Percentiles rank a stretch among this genome's conserved stretches.
Evolutionary conservation across 2,329 filamentous ascomycete species (phyloP).

Genomic region (Mycosphaerella sp.): DNA sequence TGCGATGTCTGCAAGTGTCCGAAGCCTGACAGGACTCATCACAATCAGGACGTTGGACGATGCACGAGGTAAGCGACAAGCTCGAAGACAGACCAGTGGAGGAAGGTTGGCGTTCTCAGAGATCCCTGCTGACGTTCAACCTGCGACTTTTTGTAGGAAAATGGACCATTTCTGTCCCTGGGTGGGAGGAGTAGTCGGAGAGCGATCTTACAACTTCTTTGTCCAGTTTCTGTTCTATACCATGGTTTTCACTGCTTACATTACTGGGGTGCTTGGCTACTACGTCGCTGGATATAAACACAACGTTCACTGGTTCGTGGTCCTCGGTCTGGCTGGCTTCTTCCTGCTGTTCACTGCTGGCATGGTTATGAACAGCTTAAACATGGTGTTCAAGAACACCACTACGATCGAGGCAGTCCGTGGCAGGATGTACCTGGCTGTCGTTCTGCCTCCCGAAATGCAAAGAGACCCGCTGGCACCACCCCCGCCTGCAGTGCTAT

Average conservation of each 20-base stretch:
- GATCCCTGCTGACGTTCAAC: too few relatives aligned
- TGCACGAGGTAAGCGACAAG: slow-evolving; percentile 53
- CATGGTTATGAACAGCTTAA: slow-evolving; percentile 68
- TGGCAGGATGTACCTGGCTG: slow-evolving; percentile 62
- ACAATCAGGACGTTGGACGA: slow-evolving; percentile 72
- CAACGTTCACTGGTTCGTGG: slow-evolving; percentile 58
- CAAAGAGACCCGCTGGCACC: slow-evolving; percentile 22
- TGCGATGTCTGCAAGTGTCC: slow-evolving; percentile 78
- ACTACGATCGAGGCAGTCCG: slow-evolving; percentile 79
- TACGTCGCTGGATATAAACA: slow-evolving; percentile 49
- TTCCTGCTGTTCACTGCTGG: slow-evolving; percentile 74
- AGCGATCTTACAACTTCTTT: slow-evolving; percentile 80
- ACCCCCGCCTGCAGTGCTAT: slow-evolving; percentile 17
- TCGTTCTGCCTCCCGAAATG: slow-evolving; percentile 54
- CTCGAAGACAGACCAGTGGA: too few relatives aligned
- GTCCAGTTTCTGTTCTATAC: slow-evolving; percentile 77
- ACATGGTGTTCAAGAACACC: slow-evolving; percentile 64
- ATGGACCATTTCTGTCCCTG: slow-evolving; percentile 97
- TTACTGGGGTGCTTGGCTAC: slow-evolving; percentile 58
- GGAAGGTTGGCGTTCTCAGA: too few relatives aligned
- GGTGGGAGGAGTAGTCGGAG: slow-evolving; percentile 87
- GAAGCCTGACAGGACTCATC: slow-evolving; percentile 83
- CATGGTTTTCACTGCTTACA: slow-evolving; percentile 58
- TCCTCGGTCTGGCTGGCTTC: slow-evolving; percentile 59
- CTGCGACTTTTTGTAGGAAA: slow-evolving; percentile 40